Evolutionary conservation across 345 rosid species (phyloP), one percentile per base, ranked within the genome.

Genomic region (Passiflora organensis): DNA sequence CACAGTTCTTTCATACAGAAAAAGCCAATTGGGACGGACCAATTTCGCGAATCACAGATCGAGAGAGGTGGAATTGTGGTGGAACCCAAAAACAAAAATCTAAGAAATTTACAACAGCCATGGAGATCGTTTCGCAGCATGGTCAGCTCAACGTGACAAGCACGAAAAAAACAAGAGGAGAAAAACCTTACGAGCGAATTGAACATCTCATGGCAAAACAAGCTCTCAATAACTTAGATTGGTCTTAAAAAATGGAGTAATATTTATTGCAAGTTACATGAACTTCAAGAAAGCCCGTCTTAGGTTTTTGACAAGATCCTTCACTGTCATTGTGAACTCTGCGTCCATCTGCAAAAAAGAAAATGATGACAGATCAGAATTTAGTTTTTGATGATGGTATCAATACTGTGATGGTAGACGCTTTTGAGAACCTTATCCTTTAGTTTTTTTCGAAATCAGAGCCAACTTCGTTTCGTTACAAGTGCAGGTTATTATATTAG

Each of bases 291-390:
- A 55, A 50, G 80, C 73, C 22, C 53, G 68, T 63, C 83, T 73
- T 19, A 87, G 64, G 53, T 64, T 73, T 44, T 56, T 76, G 55
- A 79, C 77, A 55, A 87, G 72, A 71, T 87, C 91, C 62, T 79
- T 64, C 46, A 67, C 52, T 55, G 63, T 70, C 74, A 64, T 55
- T 24, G 72, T 43, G 51, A 64, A 70, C 32, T 73, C 83, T 17
- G 17, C 57, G 20, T 74, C 79, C 79, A 71, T 78, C 86, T 81
- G 83, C 61, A 66, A 48, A 37, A 34, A 14, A 32, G 25, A 17
- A 13, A 11, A 6, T 46, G 6, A 11, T 19, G 16, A 13, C 8
- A 28, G 3, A 28, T 28, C 3, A 2, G 34, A 3, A 2, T 2
- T 28, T 28, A 8, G 8, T 28, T 28, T n/a, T n/a, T n/a, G n/a